Percentiles rank a stretch among this genome's conserved stretches.
Evolutionary conservation across 75 land plant species (phyloP).

Genomic region (Ceratopteris richardii): DNA sequence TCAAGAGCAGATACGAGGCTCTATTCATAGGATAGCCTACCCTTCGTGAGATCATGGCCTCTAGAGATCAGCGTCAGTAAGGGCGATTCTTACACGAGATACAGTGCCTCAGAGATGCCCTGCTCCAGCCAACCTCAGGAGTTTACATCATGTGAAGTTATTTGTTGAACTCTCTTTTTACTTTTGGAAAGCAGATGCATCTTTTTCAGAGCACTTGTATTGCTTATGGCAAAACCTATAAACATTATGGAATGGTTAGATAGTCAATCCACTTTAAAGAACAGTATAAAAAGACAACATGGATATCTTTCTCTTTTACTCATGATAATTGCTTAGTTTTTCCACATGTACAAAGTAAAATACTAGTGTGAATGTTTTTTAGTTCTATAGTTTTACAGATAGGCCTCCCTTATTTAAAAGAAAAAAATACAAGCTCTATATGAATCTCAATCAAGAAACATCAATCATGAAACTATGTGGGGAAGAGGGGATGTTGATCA

Average conservation of each 20-base stretch:
- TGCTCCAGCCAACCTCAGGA: too few relatives aligned
- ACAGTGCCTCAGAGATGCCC: too few relatives aligned
- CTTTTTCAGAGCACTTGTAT: conserved; percentile 90
- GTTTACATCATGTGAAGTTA: neutral
- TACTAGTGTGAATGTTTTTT: neutral
- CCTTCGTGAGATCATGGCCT: too few relatives aligned
- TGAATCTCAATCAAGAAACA: conserved; percentile 76
- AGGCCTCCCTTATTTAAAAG: conserved; percentile 86
- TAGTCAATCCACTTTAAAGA: conserved; percentile 18
- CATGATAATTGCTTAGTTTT: conserved; percentile 42
- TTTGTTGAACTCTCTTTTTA: neutral
- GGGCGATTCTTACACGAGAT: too few relatives aligned
- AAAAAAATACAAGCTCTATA: conserved; percentile 73
- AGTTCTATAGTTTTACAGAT: conserved; percentile 36
- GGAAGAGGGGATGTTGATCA: conserved; percentile 42
- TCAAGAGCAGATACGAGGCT: too few relatives aligned
- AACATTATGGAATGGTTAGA: conserved; percentile 15
- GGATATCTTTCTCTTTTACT: conserved; percentile 79
- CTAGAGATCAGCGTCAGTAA: too few relatives aligned
- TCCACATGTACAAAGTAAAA: too few relatives aligned
- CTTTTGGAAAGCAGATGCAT: conserved; percentile 61
- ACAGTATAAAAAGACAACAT: conserved; percentile 54
- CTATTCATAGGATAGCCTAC: too few relatives aligned
- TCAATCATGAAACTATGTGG: conserved; percentile 91
- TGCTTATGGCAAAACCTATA: conserved; percentile 70